phyloP scores from a whole-genome alignment of 805 yeast species.

The Starmerella bombicola region DNA sequence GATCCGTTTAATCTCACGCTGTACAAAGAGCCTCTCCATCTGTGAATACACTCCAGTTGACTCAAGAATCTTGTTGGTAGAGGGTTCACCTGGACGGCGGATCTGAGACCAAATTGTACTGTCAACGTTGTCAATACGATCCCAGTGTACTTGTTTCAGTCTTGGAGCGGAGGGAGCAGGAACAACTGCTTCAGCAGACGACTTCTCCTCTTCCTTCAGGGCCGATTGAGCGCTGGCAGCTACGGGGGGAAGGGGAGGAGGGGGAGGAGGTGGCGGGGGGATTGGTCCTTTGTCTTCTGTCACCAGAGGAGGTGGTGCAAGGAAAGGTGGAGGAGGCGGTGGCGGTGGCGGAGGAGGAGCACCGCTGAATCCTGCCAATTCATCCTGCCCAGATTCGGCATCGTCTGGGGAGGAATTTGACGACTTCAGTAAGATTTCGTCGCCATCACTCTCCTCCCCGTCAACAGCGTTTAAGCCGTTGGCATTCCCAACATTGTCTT shows the following conservation, averaged over 20 bases:
- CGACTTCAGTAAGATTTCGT: not conserved
- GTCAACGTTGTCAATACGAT: slow-evolving; percentile 70
- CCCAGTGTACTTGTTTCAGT: slow-evolving; percentile 95
- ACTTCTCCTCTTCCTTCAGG: not conserved
- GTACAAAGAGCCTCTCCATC: slow-evolving; percentile 77
- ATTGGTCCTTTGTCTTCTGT: slow-evolving; percentile 14
- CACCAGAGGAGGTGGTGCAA: slow-evolving; percentile 30
- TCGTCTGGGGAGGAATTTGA: slow-evolving; percentile 2
- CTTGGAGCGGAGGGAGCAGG: slow-evolving; percentile 22
- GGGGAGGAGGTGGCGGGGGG: slow-evolving; percentile 25
- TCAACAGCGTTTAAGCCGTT: slow-evolving; percentile 1
- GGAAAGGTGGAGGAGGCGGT: slow-evolving; percentile 18
- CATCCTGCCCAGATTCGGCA: not conserved
- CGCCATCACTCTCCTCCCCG: slow-evolving; percentile 1
- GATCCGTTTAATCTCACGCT: slow-evolving; percentile 51
- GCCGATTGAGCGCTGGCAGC: not conserved
- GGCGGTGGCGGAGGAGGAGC: not conserved
- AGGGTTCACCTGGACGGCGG: slow-evolving; percentile 38
- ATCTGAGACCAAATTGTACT: slow-evolving; percentile 67
- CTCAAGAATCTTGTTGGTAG: slow-evolving; percentile 48
- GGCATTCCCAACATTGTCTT: no score
- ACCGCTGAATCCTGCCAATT: not conserved
- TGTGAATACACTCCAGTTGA: slow-evolving; percentile 73
- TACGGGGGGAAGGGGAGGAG: slow-evolving; percentile 19
- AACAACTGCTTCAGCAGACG: not conserved